A percentile compares a stretch with the other conserved stretches of the same genome.
Evolutionary conservation across 2,329 filamentous ascomycete genomes (phyloP).

Genomic region (Hirsutella rhossiliensis): DNA sequence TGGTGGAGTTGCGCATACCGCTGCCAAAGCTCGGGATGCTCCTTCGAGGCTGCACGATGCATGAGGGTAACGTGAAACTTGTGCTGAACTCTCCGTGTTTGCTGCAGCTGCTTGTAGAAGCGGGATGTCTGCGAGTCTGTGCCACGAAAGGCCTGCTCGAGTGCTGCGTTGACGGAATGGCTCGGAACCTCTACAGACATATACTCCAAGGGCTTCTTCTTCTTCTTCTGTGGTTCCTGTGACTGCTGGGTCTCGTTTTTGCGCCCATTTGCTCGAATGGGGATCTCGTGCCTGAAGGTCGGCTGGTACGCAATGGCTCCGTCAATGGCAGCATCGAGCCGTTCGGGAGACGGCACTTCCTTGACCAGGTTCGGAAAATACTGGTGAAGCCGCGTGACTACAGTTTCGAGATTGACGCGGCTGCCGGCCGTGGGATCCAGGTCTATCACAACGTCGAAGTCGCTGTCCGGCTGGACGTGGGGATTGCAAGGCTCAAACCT

Average conservation of each 20-base stretch:
- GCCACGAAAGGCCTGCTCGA: constrained; percentile 58
- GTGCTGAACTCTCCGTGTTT: constrained; percentile 63
- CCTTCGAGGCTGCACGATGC: constrained; percentile 54
- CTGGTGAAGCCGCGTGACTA: constrained; percentile 60
- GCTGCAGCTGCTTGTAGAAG: constrained; percentile 66
- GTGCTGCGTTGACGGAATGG: constrained; percentile 33
- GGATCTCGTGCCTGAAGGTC: constrained; percentile 63
- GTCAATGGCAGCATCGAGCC: constrained; percentile 70
- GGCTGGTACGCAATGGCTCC: constrained; percentile 67
- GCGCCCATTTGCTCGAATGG: constrained; percentile 34
- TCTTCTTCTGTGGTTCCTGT: constrained; percentile 11
- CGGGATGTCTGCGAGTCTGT: constrained; percentile 28
- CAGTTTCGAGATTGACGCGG: constrained; percentile 71
- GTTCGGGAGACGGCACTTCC: constrained; percentile 55
- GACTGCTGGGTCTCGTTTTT: constrained; percentile 16
- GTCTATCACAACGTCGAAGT: constrained; percentile 76
- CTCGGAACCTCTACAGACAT: constrained; percentile 37
- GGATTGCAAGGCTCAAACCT: constrained; percentile 72
- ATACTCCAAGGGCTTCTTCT: constrained; percentile 41
- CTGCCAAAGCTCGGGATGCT: constrained; percentile 62
- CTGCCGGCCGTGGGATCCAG: constrained; percentile 70
- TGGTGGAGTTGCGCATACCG: constrained; percentile 53
- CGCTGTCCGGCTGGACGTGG: constrained; percentile 57
- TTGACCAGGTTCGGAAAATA: constrained; percentile 67
- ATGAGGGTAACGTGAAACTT: constrained; percentile 91